Base-by-base conservation (phyloP, 2,329 filamentous ascomycete genomes). In the Trichoderma semiorbis region DNA sequence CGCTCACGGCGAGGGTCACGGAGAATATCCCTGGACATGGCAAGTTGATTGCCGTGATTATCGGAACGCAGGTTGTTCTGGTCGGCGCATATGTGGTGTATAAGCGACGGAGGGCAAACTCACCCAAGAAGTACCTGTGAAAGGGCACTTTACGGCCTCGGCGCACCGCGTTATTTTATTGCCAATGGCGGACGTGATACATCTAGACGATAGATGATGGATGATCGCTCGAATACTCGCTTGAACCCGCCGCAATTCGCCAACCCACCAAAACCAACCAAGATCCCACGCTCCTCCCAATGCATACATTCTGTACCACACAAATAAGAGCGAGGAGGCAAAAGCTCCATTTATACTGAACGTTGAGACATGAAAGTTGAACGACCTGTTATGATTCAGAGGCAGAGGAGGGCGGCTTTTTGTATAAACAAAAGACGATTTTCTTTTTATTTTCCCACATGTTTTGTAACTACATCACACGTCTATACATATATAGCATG, bases 91-190 rank as follows among this genome's bases (percentile, higher is more conserved):
- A 95, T 79, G 80, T 93, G 47, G 79, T 91, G 72, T 97, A 97
- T 83, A 97, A 97, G 87, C 88, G 90, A 76, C 90, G 92, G 78
- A 89, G 91, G 82, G 86, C 88, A 50, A 90, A 86, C 74, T 89
- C 90, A 81, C 93, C 93, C n/a, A 97, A 97, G 87, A 98, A 98
- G 84, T 98, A 94, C 81, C 83, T 97, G 79, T 97, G 85, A 78
- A 69, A 34, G 11, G 47, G 47, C 4, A 2, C 47, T 53, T 14
- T 24, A 21, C 1, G n/a, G 1, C 12, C 10, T 50, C 43, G n/a
- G 10, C 10, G 43, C 43, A 50, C 43, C 16, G 10, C n/a, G n/a
- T 50, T 50, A 36, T 36, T 36, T 36, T 36, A 36, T 36, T 36
- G 14, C 14, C 34, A 36, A 36, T 21, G 43, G 43, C 10, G 10